Evolutionary conservation across 2,329 filamentous ascomycete species (phyloP), one percentile per base, ranked within the genome.

Genomic region (Colletotrichum tropicale): DNA sequence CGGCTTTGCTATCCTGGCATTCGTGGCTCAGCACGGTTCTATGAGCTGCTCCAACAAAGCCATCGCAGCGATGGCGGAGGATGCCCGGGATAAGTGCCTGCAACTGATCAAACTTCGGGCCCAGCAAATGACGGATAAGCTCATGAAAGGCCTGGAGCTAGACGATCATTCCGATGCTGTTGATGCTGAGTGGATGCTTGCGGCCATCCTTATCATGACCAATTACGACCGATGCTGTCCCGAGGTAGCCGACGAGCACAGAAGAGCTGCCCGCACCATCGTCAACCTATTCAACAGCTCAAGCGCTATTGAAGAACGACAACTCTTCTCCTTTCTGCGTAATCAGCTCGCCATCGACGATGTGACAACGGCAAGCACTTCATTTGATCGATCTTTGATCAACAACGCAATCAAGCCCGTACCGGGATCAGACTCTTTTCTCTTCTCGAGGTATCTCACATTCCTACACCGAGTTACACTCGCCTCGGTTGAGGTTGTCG

Each of bases 181-280:
- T 32, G 79, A 81, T 21, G 80, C 80, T 15, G 80, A 82, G 64
- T 83, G 81, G 79, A 80, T 83, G 76, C 71, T 83, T 69, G 80
- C 81, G 2, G 78, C 80, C 7, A 82, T 82, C 26, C 76, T 83
- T 1, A 77, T 78, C 66, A 78, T 78, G 30, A 80, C 79, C 15
- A 81, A 79, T 61, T 83, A 82, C 56, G 81, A 83, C 30, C 79
- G 81, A 34, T 79, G 78, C 24, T 79, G 80, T 15, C 71, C 77
- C 4, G 74, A 75, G 6, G 80, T 79, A 2, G 81, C 81, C 4
- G 81, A 83, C 34, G 79, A 79, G 28, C 81, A 83, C 38, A 71
- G 81, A 12, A 76, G 77, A 56, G 81, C 81, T 7, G 81, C 81
- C 1, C 73, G 81, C 21, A 82, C 79, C 1, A 79, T 83, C 3